Evolutionary conservation across 257 asterid genomes (phyloP), one percentile per base, ranked within the genome.

Genomic region (Salvia splendens): DNA sequence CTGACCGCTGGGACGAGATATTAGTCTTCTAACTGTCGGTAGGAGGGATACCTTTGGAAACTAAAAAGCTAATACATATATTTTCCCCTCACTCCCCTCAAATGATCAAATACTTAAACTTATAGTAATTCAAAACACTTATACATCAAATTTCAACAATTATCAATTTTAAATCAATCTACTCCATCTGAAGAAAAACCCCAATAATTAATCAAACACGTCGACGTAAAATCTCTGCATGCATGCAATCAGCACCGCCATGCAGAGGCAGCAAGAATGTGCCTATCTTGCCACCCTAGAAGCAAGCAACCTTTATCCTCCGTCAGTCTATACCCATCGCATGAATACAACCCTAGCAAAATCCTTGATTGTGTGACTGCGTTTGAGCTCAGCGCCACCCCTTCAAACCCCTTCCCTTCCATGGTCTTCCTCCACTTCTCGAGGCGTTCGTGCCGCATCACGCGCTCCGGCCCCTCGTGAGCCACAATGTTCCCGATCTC

Each of bases 201-300:
- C 20, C 20, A 17, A 4, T 15, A 50, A 50, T 48, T 10, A 38
- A n/a, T 16, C 2, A 59, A 77, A 53, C 43, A 42, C 20, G 20
- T 42, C 59, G 16, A 50, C 63, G 51, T 10, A 49, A 5, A 40
- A 52, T 51, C n/a, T 51, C 45, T 32, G 59, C 67, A 71, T 59
- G 76, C 75, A 67, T 67, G 71, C 38, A 2, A 12, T 46, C 78
- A 89, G 81, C 96, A 89, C 28, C 89, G 69, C 96, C 96, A 89
- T 70, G 96, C 89, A 61, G 96, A 89, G 20, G 96, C 96, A 46
- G 95, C 96, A 47, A 89, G 85, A 41, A 89, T 79, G 59, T 87
- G 81, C 56, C 95, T 83, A 69, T 89, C 95, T 69, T 89, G 96
- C 96, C 96, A 89, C 28, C 96, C 96, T 78, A 89, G 62, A 0